These are phyloP conservation scores for Acanthamoeba sp. DNA, from an alignment of 208 protist species.

Conservation along the genomic window DNA sequence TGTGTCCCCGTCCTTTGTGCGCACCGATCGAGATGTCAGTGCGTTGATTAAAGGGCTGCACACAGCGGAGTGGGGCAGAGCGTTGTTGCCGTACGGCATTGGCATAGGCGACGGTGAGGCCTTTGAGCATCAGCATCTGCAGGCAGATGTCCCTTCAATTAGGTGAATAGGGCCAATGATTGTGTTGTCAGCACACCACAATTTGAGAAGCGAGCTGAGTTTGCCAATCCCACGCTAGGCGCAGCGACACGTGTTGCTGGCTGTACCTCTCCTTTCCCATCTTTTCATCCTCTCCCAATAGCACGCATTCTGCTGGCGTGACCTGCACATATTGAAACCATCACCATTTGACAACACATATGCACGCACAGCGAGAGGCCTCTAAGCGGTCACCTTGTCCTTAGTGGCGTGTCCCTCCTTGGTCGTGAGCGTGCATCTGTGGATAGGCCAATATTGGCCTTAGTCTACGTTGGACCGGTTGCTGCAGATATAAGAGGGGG, in stretches of 20 bases:
- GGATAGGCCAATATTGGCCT: too few species aligned
- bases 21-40: neutral
- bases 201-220: too few species aligned
- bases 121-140: conserved; percentile 49
- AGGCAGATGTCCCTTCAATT: neutral
- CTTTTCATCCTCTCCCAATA: neutral
- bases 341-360: neutral
- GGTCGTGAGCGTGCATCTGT: neutral
- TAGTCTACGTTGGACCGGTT: too few species aligned
- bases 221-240: too few species aligned
- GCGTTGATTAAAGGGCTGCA: neutral
- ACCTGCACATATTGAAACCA: neutral
- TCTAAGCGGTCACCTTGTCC: too few species aligned
- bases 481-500: neutral
- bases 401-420: neutral
- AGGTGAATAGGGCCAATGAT: too few species aligned
- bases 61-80: neutral
- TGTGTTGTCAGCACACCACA: too few species aligned
- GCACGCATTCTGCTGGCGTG: conserved; percentile 8
- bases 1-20: neutral
- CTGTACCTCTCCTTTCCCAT: neutral
- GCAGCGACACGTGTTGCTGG: too few species aligned
- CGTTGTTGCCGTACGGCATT: neutral
- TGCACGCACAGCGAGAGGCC: too few species aligned
- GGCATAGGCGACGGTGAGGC: neutral